phyloP scores from a whole-genome alignment of 176 grass and related monocot genomes.

The Carex kokanica region DNA sequence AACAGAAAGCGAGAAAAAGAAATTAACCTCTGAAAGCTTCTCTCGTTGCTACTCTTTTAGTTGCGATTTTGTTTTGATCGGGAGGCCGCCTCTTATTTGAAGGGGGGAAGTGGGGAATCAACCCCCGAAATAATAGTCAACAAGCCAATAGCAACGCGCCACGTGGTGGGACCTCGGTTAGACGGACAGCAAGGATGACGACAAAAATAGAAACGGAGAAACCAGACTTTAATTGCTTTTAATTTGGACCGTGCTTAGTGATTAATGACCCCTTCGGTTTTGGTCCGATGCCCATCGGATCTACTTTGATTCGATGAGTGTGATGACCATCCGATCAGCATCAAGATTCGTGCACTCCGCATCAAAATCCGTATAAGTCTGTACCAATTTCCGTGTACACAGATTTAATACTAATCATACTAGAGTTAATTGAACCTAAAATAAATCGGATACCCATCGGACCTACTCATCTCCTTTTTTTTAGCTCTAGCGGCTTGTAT shows the following conservation, averaged over 20 bases:
- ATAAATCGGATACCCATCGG: too few relatives aligned
- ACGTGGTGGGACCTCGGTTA: not conserved
- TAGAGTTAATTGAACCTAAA: too few relatives aligned
- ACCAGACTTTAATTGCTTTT: not conserved
- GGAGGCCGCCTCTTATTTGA: conserved; percentile 27
- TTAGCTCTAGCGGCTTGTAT: not conserved
- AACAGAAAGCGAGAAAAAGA: not conserved
- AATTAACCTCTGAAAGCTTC: not conserved
- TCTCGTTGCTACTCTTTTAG: not conserved
- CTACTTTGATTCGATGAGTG: too few relatives aligned
- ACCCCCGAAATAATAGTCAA: conserved; percentile 1
- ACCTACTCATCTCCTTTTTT: too few relatives aligned
- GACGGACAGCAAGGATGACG: not conserved
- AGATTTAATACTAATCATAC: too few relatives aligned
- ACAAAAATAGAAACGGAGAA: conserved; percentile 18
- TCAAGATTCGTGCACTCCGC: too few relatives aligned
- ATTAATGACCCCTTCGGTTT: not conserved
- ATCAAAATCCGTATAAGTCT: too few relatives aligned
- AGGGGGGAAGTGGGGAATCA: not conserved
- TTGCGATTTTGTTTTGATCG: not conserved
- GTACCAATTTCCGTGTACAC: too few relatives aligned
- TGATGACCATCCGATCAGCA: too few relatives aligned
- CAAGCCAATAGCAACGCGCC: not conserved
- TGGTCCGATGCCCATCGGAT: too few relatives aligned
- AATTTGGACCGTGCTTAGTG: not conserved